phyloP scores from a whole-genome alignment of 441 rosid species.

The Populus trichocarpa region DNA sequence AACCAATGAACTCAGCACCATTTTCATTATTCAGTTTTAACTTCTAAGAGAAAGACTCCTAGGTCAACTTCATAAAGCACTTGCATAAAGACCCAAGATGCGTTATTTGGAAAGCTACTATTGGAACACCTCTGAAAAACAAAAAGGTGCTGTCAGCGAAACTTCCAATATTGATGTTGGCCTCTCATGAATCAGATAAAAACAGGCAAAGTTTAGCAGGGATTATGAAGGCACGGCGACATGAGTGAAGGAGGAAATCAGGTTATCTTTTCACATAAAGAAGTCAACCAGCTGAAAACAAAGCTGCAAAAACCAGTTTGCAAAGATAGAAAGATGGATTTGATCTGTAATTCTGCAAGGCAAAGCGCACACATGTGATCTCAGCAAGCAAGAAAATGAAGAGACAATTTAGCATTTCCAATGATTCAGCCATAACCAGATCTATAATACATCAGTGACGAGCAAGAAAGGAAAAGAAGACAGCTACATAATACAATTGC shows the following conservation, averaged over 20 bases:
- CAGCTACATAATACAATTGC: neutral
- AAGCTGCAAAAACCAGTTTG: neutral
- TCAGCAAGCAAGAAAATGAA: slow-evolving; percentile 1
- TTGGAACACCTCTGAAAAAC: slow-evolving; percentile 22
- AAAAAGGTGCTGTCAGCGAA: slow-evolving; percentile 33
- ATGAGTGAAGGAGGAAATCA: neutral
- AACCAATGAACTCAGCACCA: neutral
- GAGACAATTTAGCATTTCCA: neutral
- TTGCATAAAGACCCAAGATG: neutral
- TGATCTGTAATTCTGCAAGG: neutral
- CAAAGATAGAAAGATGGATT: neutral
- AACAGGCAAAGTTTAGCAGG: slow-evolving; percentile 28
- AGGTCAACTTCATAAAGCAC: neutral
- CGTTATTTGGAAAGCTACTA: slow-evolving; percentile 29
- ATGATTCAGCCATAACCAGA: slow-evolving; percentile 2
- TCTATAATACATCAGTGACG: neutral
- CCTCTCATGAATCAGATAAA: slow-evolving; percentile 47
- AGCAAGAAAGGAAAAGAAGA: neutral
- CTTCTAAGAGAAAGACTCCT: neutral
- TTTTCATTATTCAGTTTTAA: neutral
- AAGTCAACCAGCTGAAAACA: slow-evolving; percentile 5
- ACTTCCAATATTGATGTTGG: slow-evolving; percentile 21
- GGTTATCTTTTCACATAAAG: neutral
- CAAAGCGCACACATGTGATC: neutral
- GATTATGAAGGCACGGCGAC: slow-evolving; percentile 39